These are phyloP conservation scores for Solanum rostratum DNA, from an alignment of 257 asterid genomes.

Conservation along the genomic window DNA sequence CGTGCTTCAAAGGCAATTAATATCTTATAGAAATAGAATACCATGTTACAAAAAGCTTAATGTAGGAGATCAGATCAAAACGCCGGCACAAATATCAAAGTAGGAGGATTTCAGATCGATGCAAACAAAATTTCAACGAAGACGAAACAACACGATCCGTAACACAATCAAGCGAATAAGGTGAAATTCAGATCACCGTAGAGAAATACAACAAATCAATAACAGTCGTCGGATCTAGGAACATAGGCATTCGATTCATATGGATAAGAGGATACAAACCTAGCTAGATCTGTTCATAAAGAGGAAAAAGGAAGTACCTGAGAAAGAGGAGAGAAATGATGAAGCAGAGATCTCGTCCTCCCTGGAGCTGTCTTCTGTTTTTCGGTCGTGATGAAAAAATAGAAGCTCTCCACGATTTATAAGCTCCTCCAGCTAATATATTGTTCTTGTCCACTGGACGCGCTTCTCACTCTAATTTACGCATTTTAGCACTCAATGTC, in stretches of 20 bases:
- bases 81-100: background rate
- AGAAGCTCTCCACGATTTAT: background rate
- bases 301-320: background rate
- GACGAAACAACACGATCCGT: background rate
- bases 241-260: background rate
- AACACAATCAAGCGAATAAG: background rate
- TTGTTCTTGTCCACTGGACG: background rate
- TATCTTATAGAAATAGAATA: background rate
- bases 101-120: background rate
- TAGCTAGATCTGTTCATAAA: background rate
- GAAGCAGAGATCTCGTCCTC: background rate
- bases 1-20: too few species aligned
- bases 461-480: background rate
- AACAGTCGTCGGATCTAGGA: background rate
- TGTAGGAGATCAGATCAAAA: background rate
- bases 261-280: background rate
- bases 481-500: background rate
- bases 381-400: background rate
- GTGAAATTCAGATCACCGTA: background rate
- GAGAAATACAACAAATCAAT: background rate
- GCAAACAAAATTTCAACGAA: background rate
- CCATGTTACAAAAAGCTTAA: background rate
- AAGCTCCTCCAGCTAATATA: background rate
- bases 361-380: background rate
- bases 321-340: background rate